Evolutionary conservation across 805 yeast genomes (phyloP), one percentile per base, ranked within the genome.

Genomic region (Wickerhamomyces bovis): DNA sequence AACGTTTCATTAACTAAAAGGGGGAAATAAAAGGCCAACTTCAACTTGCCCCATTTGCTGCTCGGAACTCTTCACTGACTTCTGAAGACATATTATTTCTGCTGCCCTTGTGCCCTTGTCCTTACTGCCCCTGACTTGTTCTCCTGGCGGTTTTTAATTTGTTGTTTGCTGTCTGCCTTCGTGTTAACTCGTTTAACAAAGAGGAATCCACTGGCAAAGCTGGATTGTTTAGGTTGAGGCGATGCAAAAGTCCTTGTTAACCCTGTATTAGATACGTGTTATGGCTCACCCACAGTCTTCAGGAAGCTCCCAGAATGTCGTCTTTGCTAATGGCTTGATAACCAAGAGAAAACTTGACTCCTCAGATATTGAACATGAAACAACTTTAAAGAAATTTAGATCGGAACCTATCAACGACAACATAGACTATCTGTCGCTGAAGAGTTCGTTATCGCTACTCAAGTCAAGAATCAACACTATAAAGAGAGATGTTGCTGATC

Each of bases 351-450:
- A 20, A 20, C 23, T 36, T 9, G 21, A 36, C 25, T 12, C 39
- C 20, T 7, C 11, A 33, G 36, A 16, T 33, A 33, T 16, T 8
- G 36, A 33, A 16, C 18, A 33, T 18, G 36, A 21, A 5, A 21
- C 40, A 6, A 51, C 50, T 41, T 40, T 57, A 10, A 21, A 44
- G 15, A 39, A 39, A 35, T 56, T 60, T 36, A 60, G 51, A 30
- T 4, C 38, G 2, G 45, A 41, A 18, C 46, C 51, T 2, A 45
- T 60, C 4, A 55, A 53, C 4, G 57, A 54, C 20, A 53, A 46
- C 41, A 45, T 58, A 13, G 63, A 60, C 44, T 57, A 47, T 42
- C 46, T 57, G 8, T 41, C 63, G 1, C 44, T 58, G 4, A 48
- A 54, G 42, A 53, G 60, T 22, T 46, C 64, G 3, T 46, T 58